Evolutionary conservation across 148 eudicot species (phyloP).

Genomic region (Rhododendron mucronatum): DNA sequence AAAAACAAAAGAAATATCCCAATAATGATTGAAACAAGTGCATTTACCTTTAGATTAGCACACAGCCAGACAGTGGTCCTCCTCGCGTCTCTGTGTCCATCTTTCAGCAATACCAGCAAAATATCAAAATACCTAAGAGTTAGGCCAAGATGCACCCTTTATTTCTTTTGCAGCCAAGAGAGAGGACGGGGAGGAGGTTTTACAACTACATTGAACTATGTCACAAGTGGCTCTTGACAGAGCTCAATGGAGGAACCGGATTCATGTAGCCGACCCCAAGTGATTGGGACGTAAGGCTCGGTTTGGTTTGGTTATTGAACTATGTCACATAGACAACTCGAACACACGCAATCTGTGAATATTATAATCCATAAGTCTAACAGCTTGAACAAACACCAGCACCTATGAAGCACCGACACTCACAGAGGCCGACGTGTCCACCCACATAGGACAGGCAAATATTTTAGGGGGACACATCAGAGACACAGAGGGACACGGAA

Average conservation of each 20-base stretch:
- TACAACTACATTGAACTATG: not conserved
- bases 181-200: not conserved
- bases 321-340: not conserved
- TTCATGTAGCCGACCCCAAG: no score
- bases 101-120: slow-evolving; percentile 8
- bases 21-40: slow-evolving; percentile 10
- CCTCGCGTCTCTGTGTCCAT: slow-evolving; percentile 10
- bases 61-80: slow-evolving; percentile 15
- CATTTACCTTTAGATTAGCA: slow-evolving; percentile 11
- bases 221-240: no score
- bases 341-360: not conserved
- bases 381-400: not conserved
- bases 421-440: no score
- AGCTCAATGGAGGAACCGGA: no score
- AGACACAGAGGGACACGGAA: no score
- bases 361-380: no score
- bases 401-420: not conserved
- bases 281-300: no score
- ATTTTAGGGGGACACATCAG: no score
- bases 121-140: not conserved
- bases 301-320: no score
- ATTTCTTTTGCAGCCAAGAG: not conserved
- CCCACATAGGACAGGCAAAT: no score
- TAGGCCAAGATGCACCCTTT: not conserved
- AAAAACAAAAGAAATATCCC: not conserved